Conservation (phyloP, 257 asterid genomes). For the Cinchona pubescens region DNA sequence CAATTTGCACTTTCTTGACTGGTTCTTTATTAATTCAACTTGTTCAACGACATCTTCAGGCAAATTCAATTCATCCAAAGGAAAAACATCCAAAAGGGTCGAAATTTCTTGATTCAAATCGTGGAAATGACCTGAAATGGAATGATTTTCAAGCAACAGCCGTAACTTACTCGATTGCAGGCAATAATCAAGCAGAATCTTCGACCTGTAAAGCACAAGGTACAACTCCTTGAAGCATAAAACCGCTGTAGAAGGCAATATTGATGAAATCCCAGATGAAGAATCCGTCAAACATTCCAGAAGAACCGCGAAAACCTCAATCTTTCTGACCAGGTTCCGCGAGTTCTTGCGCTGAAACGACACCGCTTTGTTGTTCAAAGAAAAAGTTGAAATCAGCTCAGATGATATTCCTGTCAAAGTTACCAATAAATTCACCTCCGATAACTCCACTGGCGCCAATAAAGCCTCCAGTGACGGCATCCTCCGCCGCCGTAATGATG, state of each 20-base stretch:
- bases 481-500: slow-evolving; percentile 83
- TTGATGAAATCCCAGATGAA: slow-evolving; percentile 24
- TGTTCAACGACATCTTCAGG: slow-evolving; percentile 73
- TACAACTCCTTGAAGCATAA: slow-evolving; percentile 92
- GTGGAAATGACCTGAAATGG: slow-evolving; percentile 79
- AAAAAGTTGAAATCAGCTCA: slow-evolving; percentile 50
- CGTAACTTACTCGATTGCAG: slow-evolving; percentile 71
- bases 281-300: slow-evolving; percentile 55
- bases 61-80: slow-evolving; percentile 43
- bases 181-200: slow-evolving; percentile 70
- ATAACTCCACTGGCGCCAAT: slow-evolving; percentile 73
- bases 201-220: slow-evolving; percentile 82
- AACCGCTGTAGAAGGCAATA: slow-evolving; percentile 38
- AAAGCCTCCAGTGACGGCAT: slow-evolving; percentile 81
- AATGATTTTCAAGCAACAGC: slow-evolving; percentile 74
- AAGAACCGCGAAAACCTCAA: slow-evolving; percentile 59
- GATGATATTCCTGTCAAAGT: slow-evolving; percentile 44
- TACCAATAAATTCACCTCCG: slow-evolving; percentile 52
- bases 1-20: slow-evolving; percentile 52
- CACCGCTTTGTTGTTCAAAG: slow-evolving; percentile 23
- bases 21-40: slow-evolving; percentile 58
- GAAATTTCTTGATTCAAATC: slow-evolving; percentile 79
- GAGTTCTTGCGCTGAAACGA: slow-evolving; percentile 58
- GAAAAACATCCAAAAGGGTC: slow-evolving; percentile 82
- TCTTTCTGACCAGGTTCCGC: slow-evolving; percentile 61